Evolutionary conservation across 495 filamentous ascomycete species (phyloP), one percentile per base, ranked within the genome.

Genomic region (Physcia stellaris): DNA sequence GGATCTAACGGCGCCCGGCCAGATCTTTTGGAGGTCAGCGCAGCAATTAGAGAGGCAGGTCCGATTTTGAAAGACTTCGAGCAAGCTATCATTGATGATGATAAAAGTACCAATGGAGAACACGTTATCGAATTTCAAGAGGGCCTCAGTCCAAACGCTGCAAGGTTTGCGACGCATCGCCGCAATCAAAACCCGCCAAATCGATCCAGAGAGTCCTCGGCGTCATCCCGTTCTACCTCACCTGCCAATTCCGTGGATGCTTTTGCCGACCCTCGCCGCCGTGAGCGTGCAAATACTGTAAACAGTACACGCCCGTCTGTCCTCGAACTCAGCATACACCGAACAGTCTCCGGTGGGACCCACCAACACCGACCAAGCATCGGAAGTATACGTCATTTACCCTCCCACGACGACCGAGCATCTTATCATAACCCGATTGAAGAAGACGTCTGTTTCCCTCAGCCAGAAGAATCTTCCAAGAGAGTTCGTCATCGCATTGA

Each of bases 171-270:
- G 18, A 39, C 37, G 32, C 29, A 43, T 24, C 32, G 49, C 28
- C 37, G 49, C 47, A 37, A 41, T 47, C 32, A 59, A 40, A 51
- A 60, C 49, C 54, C 26, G 26, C 52, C 15, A 39, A 53, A 38
- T 24, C 39, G 38, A 32, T 50, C 50, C 16, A 27, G 71, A 36
- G 56, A 60, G 5, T 77, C 73, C 4, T 80, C 77, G 3, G 57
- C 66, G 3, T 73, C 72, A 5, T 75, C 72, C 24, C 70, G 83
- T 19, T 83, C 83, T 2, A 66, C 71, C 0, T 98, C 92, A 13
- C 87, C 86, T 9, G 87, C 90, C 2, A 96, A 95, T 56, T 98
- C 90, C 2, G 90, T 98, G 18, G 88, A 95, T 57, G 90, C 90
- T 12, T 98, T 98, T 57, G 92, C 88, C 3, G 85, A 90, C 45